Evolutionary conservation across 2,329 filamentous ascomycete species (phyloP), one percentile per base, ranked within the genome.

Genomic region (Phialophora tarda): DNA sequence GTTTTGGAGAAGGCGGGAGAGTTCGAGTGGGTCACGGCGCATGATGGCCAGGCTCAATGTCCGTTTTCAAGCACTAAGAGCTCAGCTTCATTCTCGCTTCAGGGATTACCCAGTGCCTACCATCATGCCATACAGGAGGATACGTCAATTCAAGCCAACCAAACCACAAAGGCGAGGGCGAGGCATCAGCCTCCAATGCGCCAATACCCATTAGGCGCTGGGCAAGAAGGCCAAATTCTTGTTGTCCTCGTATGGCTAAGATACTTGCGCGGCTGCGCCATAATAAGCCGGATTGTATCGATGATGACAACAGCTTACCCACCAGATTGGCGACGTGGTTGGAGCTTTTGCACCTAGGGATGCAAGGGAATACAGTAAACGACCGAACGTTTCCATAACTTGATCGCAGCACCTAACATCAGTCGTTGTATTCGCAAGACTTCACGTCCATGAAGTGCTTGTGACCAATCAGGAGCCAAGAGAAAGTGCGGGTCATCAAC

Each of bases 21-120:
- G 10, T 21, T 51, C 26, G 44, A 24, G 1, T 26, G 58, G 58
- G 8, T 41, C 14, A 23, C 47, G 58, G 28, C 32, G 58, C 21
- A 51, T 23, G 2, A 61, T 41, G 10, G 58, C 47, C 23, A 17
- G n/a, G 26, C 58, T 53, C 44, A 53, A 7, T 17, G 58, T 61
- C 58, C 58, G 8, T 1, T 34, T n/a, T 53, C 47, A 23, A 61
- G 21, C 28, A 61, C 58, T 61, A 28, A 17, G 30, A 48, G 2
- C 5, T 59, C 41, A 59, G 56, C 38, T 23, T 30, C n/a, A 7
- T 23, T 17, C 28, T n/a, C 38, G 17, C 12, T 28, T 32, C 30
- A n/a, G n/a, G n/a, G 14, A 10, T 34, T 34, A 12, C 1, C 24
- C 1, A 48, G 1, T 26, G 21, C 56, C 14, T 44, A 59, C 56